Base-by-base conservation (phyloP, 2,329 filamentous ascomycete genomes). In the Aureobasidium sp. region DNA sequence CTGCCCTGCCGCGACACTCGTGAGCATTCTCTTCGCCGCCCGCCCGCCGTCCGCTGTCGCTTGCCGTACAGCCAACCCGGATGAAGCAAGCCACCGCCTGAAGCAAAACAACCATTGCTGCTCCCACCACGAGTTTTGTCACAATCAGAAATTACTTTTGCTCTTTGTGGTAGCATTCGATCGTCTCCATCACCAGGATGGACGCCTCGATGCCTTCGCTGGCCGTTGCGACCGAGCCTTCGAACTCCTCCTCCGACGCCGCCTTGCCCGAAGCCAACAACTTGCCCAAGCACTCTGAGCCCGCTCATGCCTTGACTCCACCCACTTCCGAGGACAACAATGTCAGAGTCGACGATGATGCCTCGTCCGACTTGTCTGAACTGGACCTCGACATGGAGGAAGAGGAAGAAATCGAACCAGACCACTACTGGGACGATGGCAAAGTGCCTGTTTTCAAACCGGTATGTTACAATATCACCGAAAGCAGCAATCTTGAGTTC, bases 371-470 rank as follows among this genome's bases (percentile, higher is more conserved):
- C 58, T 62, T 76, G 35, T 74, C 73, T 51, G 74, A 77, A 39
- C 57, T 75, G 40, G 72, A 76, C 47, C 74, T 77, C 53, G 79
- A 81, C 47, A 84, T 88, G 61, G 48, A 51, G 41, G 85, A 89
- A 61, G 84, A 87, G 61, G 86, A 86, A 60, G 87, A 93, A 51
- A 79, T 95, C 52, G 75, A 84, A 41, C 91, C 91, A 1, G 88
- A 90, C 66, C 85, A 95, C 69, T 96, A 88, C 75, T 95, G 89
- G 65, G 90, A 80, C 51, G 79, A 77, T 54, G 81, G 90, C 57
- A 87, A 83, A 57, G 86, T 98, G 30, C 91, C 93, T 7, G 86
- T 98, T 56, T 98, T 98, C 72, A 91, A 85, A 70, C 93, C 93
- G 59, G 80, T 83, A 73, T 66, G 80, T 79, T 49, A 24, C 10